phyloP scores from a whole-genome alignment of 2,329 filamentous ascomycete species.

The Camillea tinctor region DNA sequence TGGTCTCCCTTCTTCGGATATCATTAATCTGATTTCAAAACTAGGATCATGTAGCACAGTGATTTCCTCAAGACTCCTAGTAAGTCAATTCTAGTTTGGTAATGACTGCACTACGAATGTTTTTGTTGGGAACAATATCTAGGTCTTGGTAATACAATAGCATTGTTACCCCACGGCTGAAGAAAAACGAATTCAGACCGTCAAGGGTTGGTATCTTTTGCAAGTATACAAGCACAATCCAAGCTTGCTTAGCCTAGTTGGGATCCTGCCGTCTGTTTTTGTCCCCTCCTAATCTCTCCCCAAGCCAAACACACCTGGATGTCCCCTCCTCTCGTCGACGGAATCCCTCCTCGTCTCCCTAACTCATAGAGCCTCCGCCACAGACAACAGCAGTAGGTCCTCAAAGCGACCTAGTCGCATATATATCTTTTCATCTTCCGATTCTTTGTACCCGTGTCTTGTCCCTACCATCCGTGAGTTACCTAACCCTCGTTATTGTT shows the following conservation, averaged over 20 bases:
- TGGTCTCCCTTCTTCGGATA: no score
- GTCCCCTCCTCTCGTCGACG: background rate
- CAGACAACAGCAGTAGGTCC: no score
- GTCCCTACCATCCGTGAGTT: background rate
- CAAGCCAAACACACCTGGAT: background rate
- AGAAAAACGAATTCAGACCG: background rate
- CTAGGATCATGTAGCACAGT: no score
- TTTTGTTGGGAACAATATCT: no score
- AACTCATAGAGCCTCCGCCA: no score
- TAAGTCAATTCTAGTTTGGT: no score
- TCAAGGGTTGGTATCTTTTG: background rate
- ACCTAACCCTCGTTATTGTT: background rate
- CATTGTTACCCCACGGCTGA: background rate
- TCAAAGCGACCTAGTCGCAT: no score
- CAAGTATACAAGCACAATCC: background rate
- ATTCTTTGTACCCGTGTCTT: background rate
- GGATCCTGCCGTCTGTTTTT: background rate
- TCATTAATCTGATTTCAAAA: no score
- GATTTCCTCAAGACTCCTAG: no score
- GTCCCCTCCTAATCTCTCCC: background rate
- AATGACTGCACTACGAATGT: no score
- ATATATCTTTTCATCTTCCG: background rate
- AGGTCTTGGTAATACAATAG: background rate
- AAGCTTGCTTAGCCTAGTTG: background rate
- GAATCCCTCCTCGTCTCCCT: background rate